These are phyloP conservation scores for Alternaria gaisen DNA, from an alignment of 2,329 filamentous ascomycete species.

Conservation along the genomic window DNA sequence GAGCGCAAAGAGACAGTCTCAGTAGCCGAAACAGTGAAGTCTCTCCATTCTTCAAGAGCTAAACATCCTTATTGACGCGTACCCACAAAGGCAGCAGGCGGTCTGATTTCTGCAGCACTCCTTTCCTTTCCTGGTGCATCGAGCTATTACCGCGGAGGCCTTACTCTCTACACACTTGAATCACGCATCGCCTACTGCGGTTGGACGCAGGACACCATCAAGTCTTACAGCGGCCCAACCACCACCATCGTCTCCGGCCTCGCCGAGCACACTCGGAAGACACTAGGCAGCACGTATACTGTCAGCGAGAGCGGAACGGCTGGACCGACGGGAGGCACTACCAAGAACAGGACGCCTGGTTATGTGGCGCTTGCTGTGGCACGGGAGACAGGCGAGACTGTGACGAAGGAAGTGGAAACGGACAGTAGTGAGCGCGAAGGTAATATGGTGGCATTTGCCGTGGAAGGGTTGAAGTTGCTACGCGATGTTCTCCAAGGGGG, in stretches of 20 bases:
- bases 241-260: slow-evolving; percentile 65
- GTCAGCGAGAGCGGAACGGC: slow-evolving; percentile 69
- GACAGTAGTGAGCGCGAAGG: slow-evolving; percentile 63
- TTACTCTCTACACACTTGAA: slow-evolving; percentile 69
- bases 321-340: slow-evolving; percentile 67
- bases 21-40: slow-evolving; percentile 67
- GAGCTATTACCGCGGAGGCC: slow-evolving; percentile 67
- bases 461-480: slow-evolving; percentile 64
- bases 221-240: slow-evolving; percentile 67
- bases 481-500: slow-evolving; percentile 63
- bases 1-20: slow-evolving; percentile 65
- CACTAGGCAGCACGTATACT: slow-evolving; percentile 65
- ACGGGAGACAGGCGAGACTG: slow-evolving; percentile 60
- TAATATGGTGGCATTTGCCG: slow-evolving; percentile 71
- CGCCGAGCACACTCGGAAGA: slow-evolving; percentile 65
- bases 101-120: slow-evolving; percentile 67
- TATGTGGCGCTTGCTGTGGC: slow-evolving; percentile 71
- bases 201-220: slow-evolving; percentile 65
- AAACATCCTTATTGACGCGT: slow-evolving; percentile 2
- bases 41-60: not conserved
- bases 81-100: slow-evolving; percentile 63
- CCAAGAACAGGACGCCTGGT: slow-evolving; percentile 66
- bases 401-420: slow-evolving; percentile 65
- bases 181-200: slow-evolving; percentile 67
- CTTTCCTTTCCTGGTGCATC: slow-evolving; percentile 68